phyloP scores from a whole-genome alignment of 805 yeast species.

The Candida ortonii region DNA sequence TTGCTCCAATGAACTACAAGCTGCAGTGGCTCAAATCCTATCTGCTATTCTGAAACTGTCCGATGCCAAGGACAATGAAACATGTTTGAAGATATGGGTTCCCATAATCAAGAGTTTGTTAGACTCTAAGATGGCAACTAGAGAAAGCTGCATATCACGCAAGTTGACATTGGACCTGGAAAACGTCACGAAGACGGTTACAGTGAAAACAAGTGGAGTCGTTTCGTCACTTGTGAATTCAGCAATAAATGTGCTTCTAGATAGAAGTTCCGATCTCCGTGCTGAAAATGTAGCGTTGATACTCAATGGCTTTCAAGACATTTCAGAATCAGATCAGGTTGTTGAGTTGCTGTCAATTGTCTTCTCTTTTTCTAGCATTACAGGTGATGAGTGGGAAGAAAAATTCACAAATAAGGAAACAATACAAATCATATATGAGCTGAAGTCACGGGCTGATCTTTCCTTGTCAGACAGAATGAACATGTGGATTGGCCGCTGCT shows the following conservation, averaged over 20 bases:
- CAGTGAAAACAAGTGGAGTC: background rate
- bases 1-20: conserved; percentile 11
- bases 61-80: conserved; percentile 1
- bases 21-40: conserved; percentile 32
- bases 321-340: conserved; percentile 2
- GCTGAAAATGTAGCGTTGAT: background rate
- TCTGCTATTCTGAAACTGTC: conserved; percentile 14
- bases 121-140: conserved; percentile 1
- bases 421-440: conserved; percentile 21
- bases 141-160: no score
- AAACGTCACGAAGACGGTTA: conserved; percentile 2
- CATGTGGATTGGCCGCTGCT: conserved; percentile 33
- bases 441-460: conserved; percentile 11
- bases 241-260: conserved; percentile 3
- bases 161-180: background rate
- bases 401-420: conserved; percentile 1
- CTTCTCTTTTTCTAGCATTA: conserved; percentile 4
- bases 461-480: conserved; percentile 17
- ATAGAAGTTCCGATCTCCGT: background rate
- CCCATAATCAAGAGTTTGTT: conserved; percentile 21
- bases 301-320: background rate
- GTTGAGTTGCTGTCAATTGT: conserved; percentile 12
- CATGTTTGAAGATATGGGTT: conserved; percentile 18
- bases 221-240: conserved; percentile 3
- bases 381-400: background rate